Evolutionary conservation across 768 basidiomycete genomes (phyloP).

Genomic region (Boletus reticulatus): DNA sequence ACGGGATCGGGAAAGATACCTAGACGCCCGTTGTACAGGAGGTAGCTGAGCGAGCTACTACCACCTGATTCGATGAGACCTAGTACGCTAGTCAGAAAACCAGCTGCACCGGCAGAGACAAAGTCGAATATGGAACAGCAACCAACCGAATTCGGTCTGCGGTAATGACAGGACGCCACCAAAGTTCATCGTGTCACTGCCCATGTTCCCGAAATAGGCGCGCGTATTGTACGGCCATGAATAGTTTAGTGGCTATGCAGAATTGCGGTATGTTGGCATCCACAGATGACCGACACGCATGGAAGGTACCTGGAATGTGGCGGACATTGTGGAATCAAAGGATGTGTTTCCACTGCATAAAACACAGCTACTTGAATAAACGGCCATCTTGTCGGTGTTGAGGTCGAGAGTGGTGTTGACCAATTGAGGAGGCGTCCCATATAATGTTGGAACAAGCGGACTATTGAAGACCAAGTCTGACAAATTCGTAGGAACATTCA

Average conservation of each 20-base stretch:
- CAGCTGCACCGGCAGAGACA: background rate
- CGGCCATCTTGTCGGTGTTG: constrained; percentile 15
- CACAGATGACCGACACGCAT: background rate
- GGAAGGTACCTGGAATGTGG: constrained; percentile 12
- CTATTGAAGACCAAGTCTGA: constrained; percentile 13
- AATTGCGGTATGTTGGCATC: background rate
- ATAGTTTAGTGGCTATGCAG: constrained; percentile 7
- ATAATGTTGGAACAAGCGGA: constrained; percentile 16
- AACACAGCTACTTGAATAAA: constrained; percentile 21
- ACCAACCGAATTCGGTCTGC: constrained; percentile 16
- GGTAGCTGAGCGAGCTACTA: constrained; percentile 9
- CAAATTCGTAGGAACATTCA: constrained; percentile 11
- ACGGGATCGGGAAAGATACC: constrained; percentile 23
- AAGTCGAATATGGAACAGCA: background rate
- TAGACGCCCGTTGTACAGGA: constrained; percentile 21
- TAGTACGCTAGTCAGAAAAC: background rate
- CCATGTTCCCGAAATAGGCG: constrained; percentile 12
- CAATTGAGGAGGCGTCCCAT: constrained; percentile 16
- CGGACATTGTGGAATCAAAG: constrained; percentile 13
- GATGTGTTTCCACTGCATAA: constrained; percentile 19
- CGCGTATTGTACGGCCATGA: constrained; percentile 10
- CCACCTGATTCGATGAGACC: constrained; percentile 18
- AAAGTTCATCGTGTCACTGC: constrained; percentile 15
- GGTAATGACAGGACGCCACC: constrained; percentile 12
- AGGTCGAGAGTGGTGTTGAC: constrained; percentile 18